A percentile compares a stretch with the other conserved stretches of the same genome.
These are phyloP conservation scores for Iberis pinnata DNA, from an alignment of 345 rosid genomes.

Conservation along the genomic window DNA sequence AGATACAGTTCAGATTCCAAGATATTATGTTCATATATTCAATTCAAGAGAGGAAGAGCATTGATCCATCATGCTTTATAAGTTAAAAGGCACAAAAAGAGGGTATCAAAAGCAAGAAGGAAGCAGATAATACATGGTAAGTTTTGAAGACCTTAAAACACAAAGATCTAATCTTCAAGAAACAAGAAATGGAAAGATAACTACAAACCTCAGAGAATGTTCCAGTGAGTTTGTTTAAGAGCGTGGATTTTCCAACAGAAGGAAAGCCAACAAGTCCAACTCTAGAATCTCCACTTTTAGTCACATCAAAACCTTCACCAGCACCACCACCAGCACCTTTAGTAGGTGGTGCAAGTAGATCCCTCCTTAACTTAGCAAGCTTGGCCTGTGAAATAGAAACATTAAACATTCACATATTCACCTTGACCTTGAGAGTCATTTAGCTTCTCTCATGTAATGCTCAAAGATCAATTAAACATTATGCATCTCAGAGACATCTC, in stretches of 20 bases:
- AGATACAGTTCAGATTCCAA: conserved; percentile 2
- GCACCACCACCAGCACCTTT: conserved; percentile 75
- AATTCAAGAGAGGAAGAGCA: neutral
- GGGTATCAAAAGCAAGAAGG: too few species aligned
- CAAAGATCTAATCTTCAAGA: too few species aligned
- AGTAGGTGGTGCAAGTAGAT: conserved; percentile 78
- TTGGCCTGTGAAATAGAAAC: conserved; percentile 51
- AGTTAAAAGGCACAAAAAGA: neutral
- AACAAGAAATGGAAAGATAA: neutral
- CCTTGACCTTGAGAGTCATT: neutral
- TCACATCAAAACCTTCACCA: conserved; percentile 98
- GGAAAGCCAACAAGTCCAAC: conserved; percentile 97
- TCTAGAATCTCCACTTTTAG: conserved; percentile 93
- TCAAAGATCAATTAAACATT: too few species aligned
- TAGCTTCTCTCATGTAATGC: neutral
- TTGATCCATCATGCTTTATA: neutral
- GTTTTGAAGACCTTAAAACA: too few species aligned
- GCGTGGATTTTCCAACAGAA: conserved; percentile 97
- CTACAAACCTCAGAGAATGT: conserved; percentile 84
- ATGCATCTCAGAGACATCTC: too few species aligned
- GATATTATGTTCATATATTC: neutral
- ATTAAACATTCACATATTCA: too few species aligned
- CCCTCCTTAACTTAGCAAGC: conserved; percentile 90
- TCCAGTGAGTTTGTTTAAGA: conserved; percentile 84
- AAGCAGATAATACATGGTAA: too few species aligned